Evolutionary conservation across 768 basidiomycete genomes (phyloP), one percentile per base, ranked within the genome.

Genomic region (Imleria badia): DNA sequence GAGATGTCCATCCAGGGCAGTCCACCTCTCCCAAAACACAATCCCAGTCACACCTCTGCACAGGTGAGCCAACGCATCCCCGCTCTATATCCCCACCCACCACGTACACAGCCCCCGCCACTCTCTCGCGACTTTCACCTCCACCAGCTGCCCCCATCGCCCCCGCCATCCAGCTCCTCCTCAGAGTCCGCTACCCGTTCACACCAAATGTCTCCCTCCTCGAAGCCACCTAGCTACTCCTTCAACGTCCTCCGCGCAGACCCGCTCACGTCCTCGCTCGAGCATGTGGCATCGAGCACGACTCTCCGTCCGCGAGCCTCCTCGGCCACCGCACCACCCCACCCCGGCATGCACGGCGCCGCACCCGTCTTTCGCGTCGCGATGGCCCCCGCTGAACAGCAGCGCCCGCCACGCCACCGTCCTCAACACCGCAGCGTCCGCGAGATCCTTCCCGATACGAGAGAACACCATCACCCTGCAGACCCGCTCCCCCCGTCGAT

Each of bases 201-300:
- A 15, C 67, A 62, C 22, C 56, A 45, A 11, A 50, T 51, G 26
- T 54, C 64, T 7, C 56, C 54, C 31, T n/a, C 55, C 7, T 29
- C 60, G 3, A 59, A 62, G 20, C 55, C 55, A 6, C 58, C 65
- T 9, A 41, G 34, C 26, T 75, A 71, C 60, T 76, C 76, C 3
- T 80, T 77, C 66, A 75, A 73, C 59, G 75, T 79, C n/a, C 70
- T 77, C 35, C 72, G 75, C 19, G 74, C 79, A 7, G 73, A 76
- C 55, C 77, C 78, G 26, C 40, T 72, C 50, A 71, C 67, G 4
- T 61, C 73, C 5, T 77, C 78, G 11, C 71, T 78, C 11, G 70
- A 79, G 49, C 79, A 78, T 43, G 70, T 78, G 45, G 66, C 75
- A 9, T 75, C 79, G 33, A 76, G 74, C 60, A 72, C 69, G 20